phyloP scores from a whole-genome alignment of 345 rosid species.

The Euphorbia peplus region DNA sequence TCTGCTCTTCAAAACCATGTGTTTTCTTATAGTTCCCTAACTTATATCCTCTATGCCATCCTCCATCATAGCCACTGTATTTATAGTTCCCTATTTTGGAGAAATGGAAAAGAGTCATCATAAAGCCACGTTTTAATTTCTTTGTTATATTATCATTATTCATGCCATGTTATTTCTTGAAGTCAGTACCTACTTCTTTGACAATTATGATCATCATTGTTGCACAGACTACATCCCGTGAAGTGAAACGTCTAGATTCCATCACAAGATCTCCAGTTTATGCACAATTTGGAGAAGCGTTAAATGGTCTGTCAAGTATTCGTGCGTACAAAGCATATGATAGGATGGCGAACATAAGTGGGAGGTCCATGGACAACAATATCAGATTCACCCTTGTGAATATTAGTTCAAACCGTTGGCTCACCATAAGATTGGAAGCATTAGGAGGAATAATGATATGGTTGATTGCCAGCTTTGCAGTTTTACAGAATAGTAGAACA shows the following conservation, averaged over 20 bases:
- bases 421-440: slow-evolving; percentile 78
- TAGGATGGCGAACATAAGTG: slow-evolving; percentile 73
- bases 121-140: background rate
- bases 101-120: background rate
- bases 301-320: slow-evolving; percentile 34
- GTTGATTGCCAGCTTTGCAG: slow-evolving; percentile 46
- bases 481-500: slow-evolving; percentile 26
- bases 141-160: background rate
- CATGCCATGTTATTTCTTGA: background rate
- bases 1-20: background rate
- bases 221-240: slow-evolving; percentile 50
- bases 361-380: slow-evolving; percentile 33
- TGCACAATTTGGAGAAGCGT: slow-evolving; percentile 35
- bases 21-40: too few species aligned
- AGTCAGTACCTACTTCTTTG: background rate
- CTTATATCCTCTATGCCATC: too few species aligned
- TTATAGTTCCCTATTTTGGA: background rate
- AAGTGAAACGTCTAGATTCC: slow-evolving; percentile 36
- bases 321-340: slow-evolving; percentile 94
- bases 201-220: background rate
- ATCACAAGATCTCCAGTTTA: slow-evolving; percentile 33
- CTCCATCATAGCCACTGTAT: background rate
- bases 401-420: slow-evolving; percentile 48
- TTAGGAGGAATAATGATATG: slow-evolving; percentile 99
- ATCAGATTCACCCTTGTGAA: slow-evolving; percentile 33